A percentile compares a stretch with the other conserved stretches of the same genome.
phyloP scores from a whole-genome alignment of 2,329 filamentous ascomycete species.

The Sordariomycetes sp. region DNA sequence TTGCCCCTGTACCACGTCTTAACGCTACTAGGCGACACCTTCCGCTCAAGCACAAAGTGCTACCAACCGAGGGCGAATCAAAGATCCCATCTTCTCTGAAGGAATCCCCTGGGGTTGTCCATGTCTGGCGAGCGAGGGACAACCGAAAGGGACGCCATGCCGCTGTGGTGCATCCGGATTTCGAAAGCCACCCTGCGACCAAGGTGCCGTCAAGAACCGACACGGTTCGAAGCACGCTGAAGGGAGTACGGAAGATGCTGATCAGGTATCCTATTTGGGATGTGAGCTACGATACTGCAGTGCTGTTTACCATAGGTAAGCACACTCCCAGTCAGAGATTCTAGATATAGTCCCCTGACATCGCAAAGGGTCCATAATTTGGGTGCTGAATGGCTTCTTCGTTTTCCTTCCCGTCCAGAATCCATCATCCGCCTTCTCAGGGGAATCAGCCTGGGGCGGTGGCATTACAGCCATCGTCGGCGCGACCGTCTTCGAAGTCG shows the following conservation, averaged over 20 bases:
- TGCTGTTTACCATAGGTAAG: conserved; percentile 10
- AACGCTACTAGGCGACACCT: not conserved
- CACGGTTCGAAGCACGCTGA: not conserved
- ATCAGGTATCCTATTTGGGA: conserved; percentile 13
- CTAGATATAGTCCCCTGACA: not conserved
- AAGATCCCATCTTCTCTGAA: not conserved
- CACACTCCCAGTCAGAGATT: not conserved
- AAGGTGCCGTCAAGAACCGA: not conserved
- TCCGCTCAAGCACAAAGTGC: not conserved
- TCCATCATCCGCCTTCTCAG: conserved; percentile 19
- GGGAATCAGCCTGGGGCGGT: conserved; percentile 19
- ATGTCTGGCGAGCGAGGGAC: not conserved
- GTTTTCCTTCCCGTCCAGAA: conserved; percentile 48
- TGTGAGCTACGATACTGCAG: conserved; percentile 10
- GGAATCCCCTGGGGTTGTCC: not conserved
- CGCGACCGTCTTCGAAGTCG: conserved; percentile 50
- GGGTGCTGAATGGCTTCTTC: conserved; percentile 31
- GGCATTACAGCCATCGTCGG: conserved; percentile 51
- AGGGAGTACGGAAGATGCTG: conserved; percentile 6
- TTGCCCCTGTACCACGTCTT: not conserved
- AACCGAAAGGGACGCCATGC: conserved; percentile 1
- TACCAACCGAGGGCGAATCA: not conserved
- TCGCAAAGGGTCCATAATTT: conserved; percentile 8
- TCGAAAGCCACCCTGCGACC: not conserved
- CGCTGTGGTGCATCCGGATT: not conserved